These are phyloP conservation scores for Cladosporium sphaerospermum DNA, from an alignment of 2,329 filamentous ascomycete species.

Conservation along the genomic window DNA sequence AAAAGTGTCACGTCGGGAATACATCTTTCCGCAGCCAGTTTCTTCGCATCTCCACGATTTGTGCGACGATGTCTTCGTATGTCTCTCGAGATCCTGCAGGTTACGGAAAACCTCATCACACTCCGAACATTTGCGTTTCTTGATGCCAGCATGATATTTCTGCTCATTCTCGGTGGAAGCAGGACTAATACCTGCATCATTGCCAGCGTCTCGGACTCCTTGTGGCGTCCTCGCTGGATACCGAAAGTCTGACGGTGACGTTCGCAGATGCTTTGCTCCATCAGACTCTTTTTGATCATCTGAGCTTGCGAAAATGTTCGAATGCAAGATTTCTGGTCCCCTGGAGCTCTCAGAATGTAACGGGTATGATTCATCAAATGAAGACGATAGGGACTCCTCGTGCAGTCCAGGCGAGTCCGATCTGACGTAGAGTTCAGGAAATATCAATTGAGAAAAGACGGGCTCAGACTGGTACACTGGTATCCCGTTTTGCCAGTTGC, in stretches of 20 bases:
- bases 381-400: too few relatives aligned
- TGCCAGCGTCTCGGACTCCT: background rate
- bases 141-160: background rate
- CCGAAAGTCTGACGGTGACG: background rate
- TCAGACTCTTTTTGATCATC: background rate
- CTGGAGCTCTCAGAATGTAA: too few relatives aligned
- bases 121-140: background rate
- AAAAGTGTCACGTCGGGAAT: background rate
- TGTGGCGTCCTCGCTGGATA: background rate
- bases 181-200: background rate
- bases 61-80: background rate
- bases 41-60: conserved; percentile 3
- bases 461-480: too few relatives aligned
- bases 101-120: background rate
- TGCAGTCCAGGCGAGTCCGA: too few relatives aligned
- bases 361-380: too few relatives aligned
- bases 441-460: too few relatives aligned
- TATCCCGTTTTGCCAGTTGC: too few relatives aligned
- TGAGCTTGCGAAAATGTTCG: background rate
- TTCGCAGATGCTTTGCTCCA: background rate
- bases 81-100: background rate
- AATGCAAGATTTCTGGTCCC: too few relatives aligned
- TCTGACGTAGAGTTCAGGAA: too few relatives aligned
- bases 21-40: background rate
- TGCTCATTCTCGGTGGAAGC: background rate